phyloP scores from a whole-genome alignment of 2,329 filamentous ascomycete genomes.

The Penicillium sp. region DNA sequence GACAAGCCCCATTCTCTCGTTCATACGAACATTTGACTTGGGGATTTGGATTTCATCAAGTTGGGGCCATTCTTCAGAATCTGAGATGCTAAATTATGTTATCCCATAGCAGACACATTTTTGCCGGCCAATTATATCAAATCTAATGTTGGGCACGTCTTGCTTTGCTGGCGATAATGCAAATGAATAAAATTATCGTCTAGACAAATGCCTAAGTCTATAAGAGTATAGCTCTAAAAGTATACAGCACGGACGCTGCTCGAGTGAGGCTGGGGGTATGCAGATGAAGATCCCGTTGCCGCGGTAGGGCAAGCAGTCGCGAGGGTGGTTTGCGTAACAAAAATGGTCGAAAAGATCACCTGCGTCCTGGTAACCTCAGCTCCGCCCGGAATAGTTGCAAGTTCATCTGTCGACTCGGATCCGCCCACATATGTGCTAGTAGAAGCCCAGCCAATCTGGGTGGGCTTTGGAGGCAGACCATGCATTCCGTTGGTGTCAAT shows the following conservation, averaged over 20 bases:
- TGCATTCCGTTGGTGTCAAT: not conserved
- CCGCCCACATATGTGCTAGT: not conserved
- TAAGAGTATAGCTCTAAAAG: not conserved
- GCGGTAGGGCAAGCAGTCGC: not conserved
- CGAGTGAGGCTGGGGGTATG: not conserved
- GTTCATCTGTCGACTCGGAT: not conserved
- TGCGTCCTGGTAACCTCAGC: not conserved
- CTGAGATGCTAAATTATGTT: no score
- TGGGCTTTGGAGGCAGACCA: not conserved
- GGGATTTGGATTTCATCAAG: no score
- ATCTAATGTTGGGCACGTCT: no score
- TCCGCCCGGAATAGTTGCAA: not conserved
- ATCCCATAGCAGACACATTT: no score
- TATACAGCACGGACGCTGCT: not conserved
- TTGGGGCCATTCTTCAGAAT: no score
- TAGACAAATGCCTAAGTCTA: no score
- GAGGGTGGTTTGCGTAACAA: not conserved
- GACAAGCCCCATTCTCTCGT: no score
- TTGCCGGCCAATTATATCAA: no score
- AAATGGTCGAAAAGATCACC: not conserved
- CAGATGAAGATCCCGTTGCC: not conserved
- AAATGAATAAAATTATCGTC: no score
- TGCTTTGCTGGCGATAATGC: no score
- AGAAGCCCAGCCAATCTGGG: not conserved
- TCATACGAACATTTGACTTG: no score